Evolutionary conservation across 2,329 filamentous ascomycete species (phyloP).

Genomic region (Ophiostoma novo-ulmi): DNA sequence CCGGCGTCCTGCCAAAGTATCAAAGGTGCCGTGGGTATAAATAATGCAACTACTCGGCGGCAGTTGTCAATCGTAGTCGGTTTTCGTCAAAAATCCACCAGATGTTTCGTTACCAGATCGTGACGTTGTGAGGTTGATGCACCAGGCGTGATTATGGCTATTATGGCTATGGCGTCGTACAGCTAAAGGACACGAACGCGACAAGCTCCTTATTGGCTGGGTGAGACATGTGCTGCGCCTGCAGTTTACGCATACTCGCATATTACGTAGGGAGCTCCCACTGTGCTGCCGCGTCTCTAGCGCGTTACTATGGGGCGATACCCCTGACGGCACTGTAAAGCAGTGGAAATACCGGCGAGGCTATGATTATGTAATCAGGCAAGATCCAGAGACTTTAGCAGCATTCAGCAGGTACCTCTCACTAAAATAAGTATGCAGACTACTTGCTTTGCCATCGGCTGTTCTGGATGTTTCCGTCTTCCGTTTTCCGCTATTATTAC

Average conservation of each 20-base stretch:
- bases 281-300: conserved; percentile 17
- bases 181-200: conserved; percentile 43
- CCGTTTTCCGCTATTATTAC: conserved; percentile 23
- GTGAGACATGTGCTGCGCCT: conserved; percentile 11
- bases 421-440: not conserved
- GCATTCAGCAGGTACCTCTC: not conserved
- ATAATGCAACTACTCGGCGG: not conserved
- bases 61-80: not conserved
- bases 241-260: not conserved
- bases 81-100: not conserved
- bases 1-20: not conserved
- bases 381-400: not conserved
- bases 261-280: conserved; percentile 1
- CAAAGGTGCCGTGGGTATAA: not conserved
- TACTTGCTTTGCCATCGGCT: conserved; percentile 2
- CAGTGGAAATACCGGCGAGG: not conserved
- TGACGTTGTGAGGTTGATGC: not conserved
- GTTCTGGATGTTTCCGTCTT: conserved; percentile 21
- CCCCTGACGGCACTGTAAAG: not conserved
- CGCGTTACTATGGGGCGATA: conserved; percentile 14
- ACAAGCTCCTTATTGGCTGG: conserved; percentile 38
- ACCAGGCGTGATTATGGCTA: not conserved
- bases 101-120: not conserved
- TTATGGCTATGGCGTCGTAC: not conserved
- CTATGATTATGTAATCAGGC: not conserved